Conservation (phyloP, 2,329 filamentous ascomycete species). For the Escovopsis sp. region DNA sequence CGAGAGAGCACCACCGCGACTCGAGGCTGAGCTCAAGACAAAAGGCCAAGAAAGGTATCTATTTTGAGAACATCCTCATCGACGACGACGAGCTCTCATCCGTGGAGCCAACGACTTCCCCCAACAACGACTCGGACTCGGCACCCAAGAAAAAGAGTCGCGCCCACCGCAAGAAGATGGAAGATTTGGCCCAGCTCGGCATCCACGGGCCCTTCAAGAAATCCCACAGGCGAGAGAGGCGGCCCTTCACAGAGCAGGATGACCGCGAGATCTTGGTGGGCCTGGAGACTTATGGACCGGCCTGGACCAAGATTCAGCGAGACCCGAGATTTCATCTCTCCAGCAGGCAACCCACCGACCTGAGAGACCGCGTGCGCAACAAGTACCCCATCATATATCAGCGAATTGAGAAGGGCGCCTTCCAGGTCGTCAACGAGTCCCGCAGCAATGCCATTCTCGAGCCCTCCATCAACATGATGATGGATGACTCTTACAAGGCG, state of each 20-base stretch:
- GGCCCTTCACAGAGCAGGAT: constrained; percentile 47
- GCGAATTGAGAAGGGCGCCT: constrained; percentile 38
- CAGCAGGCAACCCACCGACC: constrained; percentile 44
- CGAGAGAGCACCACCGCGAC: neutral
- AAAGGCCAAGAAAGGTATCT: constrained; percentile 32
- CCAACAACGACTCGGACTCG: constrained; percentile 17
- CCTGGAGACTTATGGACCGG: constrained; percentile 43
- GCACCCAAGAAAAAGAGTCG: constrained; percentile 34
- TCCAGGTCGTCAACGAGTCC: constrained; percentile 26
- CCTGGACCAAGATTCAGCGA: constrained; percentile 51
- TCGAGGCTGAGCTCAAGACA: constrained; percentile 17
- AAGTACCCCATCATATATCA: constrained; percentile 46
- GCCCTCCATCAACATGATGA: constrained; percentile 34
- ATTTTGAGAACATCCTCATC: constrained; percentile 42
- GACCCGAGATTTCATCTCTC: constrained; percentile 44
- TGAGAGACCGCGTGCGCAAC: constrained; percentile 49
- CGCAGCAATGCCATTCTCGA: constrained; percentile 32
- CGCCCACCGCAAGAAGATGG: constrained; percentile 39
- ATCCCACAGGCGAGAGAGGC: constrained; percentile 43
- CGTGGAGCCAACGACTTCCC: constrained; percentile 12
- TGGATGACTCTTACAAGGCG: constrained; percentile 29
- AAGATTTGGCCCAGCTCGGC: constrained; percentile 41
- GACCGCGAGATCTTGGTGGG: constrained; percentile 48
- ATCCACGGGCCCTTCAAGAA: constrained; percentile 49
- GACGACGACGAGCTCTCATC: constrained; percentile 22